Conservation (phyloP, 768 basidiomycete genomes). For the Boletus subcaerulescens region DNA sequence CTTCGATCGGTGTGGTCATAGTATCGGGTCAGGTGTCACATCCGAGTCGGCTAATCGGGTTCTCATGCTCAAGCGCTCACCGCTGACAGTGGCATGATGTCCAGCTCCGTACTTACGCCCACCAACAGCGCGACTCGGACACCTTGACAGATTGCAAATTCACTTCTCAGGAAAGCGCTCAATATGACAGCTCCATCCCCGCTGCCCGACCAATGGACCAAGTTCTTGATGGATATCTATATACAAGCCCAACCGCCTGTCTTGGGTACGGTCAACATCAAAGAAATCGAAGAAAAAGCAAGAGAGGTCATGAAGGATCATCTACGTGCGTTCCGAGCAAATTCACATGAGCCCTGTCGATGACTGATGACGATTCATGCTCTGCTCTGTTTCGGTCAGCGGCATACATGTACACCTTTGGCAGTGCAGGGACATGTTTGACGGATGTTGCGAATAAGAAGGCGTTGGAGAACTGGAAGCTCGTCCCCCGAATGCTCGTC, state of each 20-base stretch:
- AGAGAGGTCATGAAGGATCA: constrained; percentile 58
- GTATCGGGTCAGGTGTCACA: too few species aligned
- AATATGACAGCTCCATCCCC: constrained; percentile 20
- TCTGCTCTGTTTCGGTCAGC: constrained; percentile 31
- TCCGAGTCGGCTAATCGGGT: too few species aligned
- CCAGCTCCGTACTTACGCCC: not conserved
- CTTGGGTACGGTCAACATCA: constrained; percentile 58
- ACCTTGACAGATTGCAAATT: too few species aligned
- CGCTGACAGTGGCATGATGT: too few species aligned
- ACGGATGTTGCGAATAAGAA: constrained; percentile 67
- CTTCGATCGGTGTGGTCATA: too few species aligned
- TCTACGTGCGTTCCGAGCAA: constrained; percentile 39
- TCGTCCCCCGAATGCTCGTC: constrained; percentile 80
- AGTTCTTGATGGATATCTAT: constrained; percentile 25
- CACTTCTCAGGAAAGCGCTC: not conserved
- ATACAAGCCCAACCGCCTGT: constrained; percentile 14
- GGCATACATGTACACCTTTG: constrained; percentile 73
- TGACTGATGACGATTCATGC: not conserved
- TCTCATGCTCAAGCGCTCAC: too few species aligned
- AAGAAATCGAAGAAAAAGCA: constrained; percentile 66
- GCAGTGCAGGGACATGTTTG: constrained; percentile 68
- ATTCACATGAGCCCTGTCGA: not conserved
- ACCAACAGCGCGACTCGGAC: not conserved
- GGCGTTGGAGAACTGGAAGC: constrained; percentile 63
- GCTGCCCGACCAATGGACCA: constrained; percentile 25